These are phyloP conservation scores for Linnemannia exigua DNA, from an alignment of 192 early-diverging fungal species.

Conservation along the genomic window DNA sequence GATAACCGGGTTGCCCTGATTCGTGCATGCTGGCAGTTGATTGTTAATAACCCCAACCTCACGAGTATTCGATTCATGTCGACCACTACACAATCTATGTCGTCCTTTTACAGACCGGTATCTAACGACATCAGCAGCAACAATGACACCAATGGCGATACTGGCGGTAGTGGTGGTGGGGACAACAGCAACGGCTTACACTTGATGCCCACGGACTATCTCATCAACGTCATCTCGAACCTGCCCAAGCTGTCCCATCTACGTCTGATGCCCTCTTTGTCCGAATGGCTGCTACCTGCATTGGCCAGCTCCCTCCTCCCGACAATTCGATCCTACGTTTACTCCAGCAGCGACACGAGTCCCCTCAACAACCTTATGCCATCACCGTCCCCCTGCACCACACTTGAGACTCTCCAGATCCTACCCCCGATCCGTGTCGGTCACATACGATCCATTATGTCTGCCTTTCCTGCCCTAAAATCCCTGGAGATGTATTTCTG, in stretches of 20 bases:
- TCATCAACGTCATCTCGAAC: neutral
- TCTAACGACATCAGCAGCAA: neutral
- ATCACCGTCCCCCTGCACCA: neutral
- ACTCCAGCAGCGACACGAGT: neutral
- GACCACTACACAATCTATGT: neutral
- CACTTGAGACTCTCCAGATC: neutral
- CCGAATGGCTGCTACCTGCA: neutral
- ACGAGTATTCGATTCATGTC: neutral
- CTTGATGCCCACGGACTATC: neutral
- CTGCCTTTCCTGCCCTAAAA: neutral
- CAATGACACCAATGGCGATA: neutral
- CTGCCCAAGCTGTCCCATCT: neutral
- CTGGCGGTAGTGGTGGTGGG: neutral
- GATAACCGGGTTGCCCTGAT: neutral
- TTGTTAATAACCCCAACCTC: neutral
- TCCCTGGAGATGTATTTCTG: neutral
- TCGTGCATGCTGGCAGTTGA: neutral
- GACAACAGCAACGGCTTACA: neutral
- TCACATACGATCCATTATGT: neutral
- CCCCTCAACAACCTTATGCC: neutral
- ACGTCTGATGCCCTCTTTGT: neutral
- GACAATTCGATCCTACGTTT: neutral
- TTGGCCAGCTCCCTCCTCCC: neutral
- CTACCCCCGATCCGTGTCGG: neutral
- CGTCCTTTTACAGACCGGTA: neutral